Conservation (phyloP, 2,329 filamentous ascomycete genomes). For the Chaetomiaceae sp. region DNA sequence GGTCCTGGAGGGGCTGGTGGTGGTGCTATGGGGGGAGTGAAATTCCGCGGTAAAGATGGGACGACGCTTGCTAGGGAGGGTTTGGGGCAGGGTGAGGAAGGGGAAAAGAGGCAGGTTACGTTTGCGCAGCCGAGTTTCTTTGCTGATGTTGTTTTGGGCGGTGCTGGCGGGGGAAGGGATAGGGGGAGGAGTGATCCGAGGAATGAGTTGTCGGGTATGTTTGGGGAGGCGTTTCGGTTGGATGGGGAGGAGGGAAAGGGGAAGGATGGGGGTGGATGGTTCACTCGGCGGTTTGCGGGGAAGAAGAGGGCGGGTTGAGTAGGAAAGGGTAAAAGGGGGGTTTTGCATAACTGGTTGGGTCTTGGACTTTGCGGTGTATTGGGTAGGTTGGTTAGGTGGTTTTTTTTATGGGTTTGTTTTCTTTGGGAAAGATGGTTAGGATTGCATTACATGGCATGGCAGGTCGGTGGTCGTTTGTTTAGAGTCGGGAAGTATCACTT, state of each 20-base stretch:
- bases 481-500: not conserved
- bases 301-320: not conserved
- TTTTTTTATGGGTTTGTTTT: not conserved
- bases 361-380: too few species aligned
- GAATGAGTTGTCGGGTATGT: constrained; percentile 41
- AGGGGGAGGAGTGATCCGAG: constrained; percentile 35
- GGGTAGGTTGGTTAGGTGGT: not conserved
- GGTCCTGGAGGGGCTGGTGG: not conserved
- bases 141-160: constrained; percentile 36
- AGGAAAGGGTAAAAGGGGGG: not conserved
- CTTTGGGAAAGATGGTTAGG: too few species aligned
- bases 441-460: constrained; percentile 3
- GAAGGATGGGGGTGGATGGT: constrained; percentile 14
- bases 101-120: constrained; percentile 29
- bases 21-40: constrained; percentile 3
- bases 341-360: not conserved
- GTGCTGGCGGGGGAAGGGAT: not conserved
- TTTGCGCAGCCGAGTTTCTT: constrained; percentile 61
- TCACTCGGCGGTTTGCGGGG: constrained; percentile 10
- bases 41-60: constrained; percentile 2
- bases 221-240: constrained; percentile 42
- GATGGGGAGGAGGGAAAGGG: constrained; percentile 24
- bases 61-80: not conserved
- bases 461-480: not conserved
- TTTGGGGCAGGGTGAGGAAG: not conserved